Evolutionary conservation across 1,284 basidiomycete species (phyloP), one percentile per base, ranked within the genome.

Genomic region (Hemileia vastatrix): DNA sequence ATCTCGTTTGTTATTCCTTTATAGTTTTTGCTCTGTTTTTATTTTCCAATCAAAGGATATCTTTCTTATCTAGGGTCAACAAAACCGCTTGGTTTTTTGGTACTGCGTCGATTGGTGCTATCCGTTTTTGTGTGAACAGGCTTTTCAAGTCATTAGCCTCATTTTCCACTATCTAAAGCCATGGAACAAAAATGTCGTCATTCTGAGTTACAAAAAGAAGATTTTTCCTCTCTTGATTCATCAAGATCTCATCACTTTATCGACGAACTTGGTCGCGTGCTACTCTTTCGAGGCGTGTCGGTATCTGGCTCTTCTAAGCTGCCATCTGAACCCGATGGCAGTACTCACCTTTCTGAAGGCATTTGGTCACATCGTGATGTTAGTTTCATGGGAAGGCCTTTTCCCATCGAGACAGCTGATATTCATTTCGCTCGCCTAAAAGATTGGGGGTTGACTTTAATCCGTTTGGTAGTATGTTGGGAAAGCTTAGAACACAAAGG

Each of bases 401-500:
- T 77, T 56, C 73, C 76, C 5, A 65, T 78, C 3, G 68, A 70
- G 1, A 67, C 74, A 23, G 71, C 73, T 64, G 44, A 55, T 32
- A 31, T 51, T 18, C 33, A 64, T 4, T 51, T 55, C 2, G 24
- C 64, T 64, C 65, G 52, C 54, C 63, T 79, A 0, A 54, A 63
- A 1, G 65, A 71, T 1, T 78, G 76, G 77, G 78, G 78, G 0
- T 65, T 76, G 15, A 71, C 76, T 6, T 71, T 77, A 27, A 66
- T 79, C 40, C 69, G 78, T 62, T 86, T 96, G 68, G 84, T 91
- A 18, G 83, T 97, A 2, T 95, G 93, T 1, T 98, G 94, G 95
- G 94, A 98, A 73, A 89, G 92, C 0, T 80, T 98, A 21, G 91
- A 96, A 72, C 95, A 97, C 71, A 82, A 80, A 58, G 93, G 88